These are phyloP conservation scores for Silene noctiflora DNA, from an alignment of 179 eudicot genomes.

Conservation along the genomic window DNA sequence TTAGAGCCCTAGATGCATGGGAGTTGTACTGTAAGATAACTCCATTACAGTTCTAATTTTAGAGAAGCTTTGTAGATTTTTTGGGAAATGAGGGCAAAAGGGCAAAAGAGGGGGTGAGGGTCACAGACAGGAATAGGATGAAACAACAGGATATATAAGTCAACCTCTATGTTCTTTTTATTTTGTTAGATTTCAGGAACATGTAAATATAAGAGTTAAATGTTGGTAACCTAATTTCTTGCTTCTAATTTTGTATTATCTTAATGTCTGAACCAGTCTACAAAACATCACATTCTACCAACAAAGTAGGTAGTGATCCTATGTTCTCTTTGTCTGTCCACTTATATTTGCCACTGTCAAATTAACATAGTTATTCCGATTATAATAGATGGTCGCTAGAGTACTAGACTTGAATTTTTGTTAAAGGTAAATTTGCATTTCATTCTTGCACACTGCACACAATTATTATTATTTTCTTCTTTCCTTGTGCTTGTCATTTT, in stretches of 20 bases:
- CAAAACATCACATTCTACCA: not conserved
- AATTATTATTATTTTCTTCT: too few relatives aligned
- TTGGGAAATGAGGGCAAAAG: not conserved
- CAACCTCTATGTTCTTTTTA: not conserved
- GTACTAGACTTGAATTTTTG: too few relatives aligned
- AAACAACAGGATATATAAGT: not conserved
- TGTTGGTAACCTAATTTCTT: not conserved
- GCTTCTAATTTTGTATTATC: not conserved
- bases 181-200: not conserved
- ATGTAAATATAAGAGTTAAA: too few relatives aligned
- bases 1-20: not conserved
- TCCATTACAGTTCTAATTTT: not conserved
- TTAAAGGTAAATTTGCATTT: too few relatives aligned
- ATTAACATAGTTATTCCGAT: too few relatives aligned
- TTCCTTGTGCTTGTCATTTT: too few relatives aligned
- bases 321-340: too few relatives aligned
- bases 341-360: too few relatives aligned
- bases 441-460: too few relatives aligned
- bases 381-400: too few relatives aligned
- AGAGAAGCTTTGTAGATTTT: not conserved
- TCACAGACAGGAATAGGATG: not conserved
- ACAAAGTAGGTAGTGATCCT: not conserved
- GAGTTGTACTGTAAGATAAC: not conserved
- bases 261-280: not conserved
- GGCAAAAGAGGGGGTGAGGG: not conserved